A percentile compares a stretch with the other conserved stretches of the same genome.
phyloP scores from a whole-genome alignment of 1,139 yeast species.

The Nadsonia commutata region DNA sequence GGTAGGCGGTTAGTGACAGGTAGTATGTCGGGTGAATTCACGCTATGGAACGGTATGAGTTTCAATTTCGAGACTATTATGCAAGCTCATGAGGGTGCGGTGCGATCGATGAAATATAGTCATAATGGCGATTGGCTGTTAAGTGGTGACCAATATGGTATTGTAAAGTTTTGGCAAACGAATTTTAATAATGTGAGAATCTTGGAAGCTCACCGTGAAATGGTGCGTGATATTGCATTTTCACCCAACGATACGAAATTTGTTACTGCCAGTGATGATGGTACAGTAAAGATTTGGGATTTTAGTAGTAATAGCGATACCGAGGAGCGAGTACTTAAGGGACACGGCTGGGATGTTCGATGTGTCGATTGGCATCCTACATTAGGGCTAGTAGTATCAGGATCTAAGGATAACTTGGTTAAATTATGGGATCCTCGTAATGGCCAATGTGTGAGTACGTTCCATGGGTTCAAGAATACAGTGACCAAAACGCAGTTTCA shows the following conservation, averaged over 20 bases:
- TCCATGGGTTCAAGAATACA: conserved; percentile 89
- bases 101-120: conserved; percentile 64
- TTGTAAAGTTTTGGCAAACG: conserved; percentile 92
- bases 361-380: conserved; percentile 94
- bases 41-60: conserved; percentile 92
- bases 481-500: conserved; percentile 77
- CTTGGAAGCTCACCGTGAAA: conserved; percentile 66
- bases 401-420: conserved; percentile 86
- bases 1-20: conserved; percentile 85
- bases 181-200: conserved; percentile 92
- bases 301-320: conserved; percentile 57
- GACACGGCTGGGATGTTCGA: conserved; percentile 98
- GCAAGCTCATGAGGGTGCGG: conserved; percentile 95
- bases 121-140: conserved; percentile 91
- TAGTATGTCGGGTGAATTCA: conserved; percentile 87
- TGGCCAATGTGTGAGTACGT: conserved; percentile 60
- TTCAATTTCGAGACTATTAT: conserved; percentile 92
- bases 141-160: conserved; percentile 88
- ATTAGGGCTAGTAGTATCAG: conserved; percentile 46
- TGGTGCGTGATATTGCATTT: conserved; percentile 75
- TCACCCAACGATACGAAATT: conserved; percentile 84
- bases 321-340: conserved; percentile 67
- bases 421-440: conserved; percentile 95
- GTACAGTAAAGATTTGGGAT: conserved; percentile 82
- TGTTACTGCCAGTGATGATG: conserved; percentile 86